Evolutionary conservation across 2,329 filamentous ascomycete species (phyloP).

Genomic region (Monosporascus sp.): DNA sequence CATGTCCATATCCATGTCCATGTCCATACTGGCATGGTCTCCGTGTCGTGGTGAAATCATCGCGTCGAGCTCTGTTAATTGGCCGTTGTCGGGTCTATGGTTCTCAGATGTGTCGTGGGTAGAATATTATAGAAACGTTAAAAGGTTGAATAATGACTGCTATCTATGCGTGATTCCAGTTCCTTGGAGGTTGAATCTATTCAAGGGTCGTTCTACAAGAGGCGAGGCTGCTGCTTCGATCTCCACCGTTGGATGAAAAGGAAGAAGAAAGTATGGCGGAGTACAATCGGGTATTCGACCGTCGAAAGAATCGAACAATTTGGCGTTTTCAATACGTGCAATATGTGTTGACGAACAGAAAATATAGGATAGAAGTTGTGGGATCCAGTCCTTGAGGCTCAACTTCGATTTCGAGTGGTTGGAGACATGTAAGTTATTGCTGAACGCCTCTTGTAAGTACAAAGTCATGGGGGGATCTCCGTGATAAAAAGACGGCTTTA

Average conservation of each 20-base stretch:
- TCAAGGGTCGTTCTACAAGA: too few relatives aligned
- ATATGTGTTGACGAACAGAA: too few relatives aligned
- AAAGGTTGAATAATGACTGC: too few relatives aligned
- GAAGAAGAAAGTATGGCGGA: neutral
- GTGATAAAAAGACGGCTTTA: neutral
- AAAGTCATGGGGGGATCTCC: too few relatives aligned
- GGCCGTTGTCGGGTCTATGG: neutral
- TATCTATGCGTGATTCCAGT: too few relatives aligned
- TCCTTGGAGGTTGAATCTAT: too few relatives aligned
- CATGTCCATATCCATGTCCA: slow-evolving; percentile 17
- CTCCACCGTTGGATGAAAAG: too few relatives aligned
- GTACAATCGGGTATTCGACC: neutral
- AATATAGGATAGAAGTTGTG: neutral
- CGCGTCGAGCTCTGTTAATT: neutral
- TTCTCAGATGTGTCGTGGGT: neutral
- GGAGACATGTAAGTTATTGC: neutral
- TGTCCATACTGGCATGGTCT: neutral
- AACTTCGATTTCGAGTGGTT: neutral
- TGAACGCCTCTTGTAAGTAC: too few relatives aligned
- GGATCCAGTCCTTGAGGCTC: neutral
- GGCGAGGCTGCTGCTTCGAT: too few relatives aligned
- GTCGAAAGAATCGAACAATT: too few relatives aligned
- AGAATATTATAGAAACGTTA: neutral
- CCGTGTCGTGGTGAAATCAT: slow-evolving; percentile 10
- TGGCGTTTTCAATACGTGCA: too few relatives aligned